Base-by-base conservation (phyloP, 164 flowering plant species). In the Taxillus chinensis region DNA sequence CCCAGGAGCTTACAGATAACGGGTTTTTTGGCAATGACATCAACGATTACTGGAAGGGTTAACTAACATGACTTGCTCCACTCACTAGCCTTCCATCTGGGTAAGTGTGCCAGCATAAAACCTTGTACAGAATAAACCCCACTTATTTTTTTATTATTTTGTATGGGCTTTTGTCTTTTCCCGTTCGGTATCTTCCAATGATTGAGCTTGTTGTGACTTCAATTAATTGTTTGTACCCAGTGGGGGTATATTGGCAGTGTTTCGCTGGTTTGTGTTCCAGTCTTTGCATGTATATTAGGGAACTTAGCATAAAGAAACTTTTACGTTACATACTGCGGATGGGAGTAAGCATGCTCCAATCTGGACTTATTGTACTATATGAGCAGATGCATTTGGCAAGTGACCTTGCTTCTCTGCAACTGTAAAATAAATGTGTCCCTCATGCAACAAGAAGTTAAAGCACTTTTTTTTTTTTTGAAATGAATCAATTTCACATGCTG, bases 31-130 rank as follows among this genome's bases (percentile, higher is more conserved):
- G 71, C 75, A 66, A 64, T 58, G 89, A 82, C 52, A 74, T 81
- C 50, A 89, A 80, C 4, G 86, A 83, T 74, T 76, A 64, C 10
- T 86, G 90, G 90, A 84, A 87, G 74, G 81, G 82, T 6, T 87
- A 75, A 84, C 68, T 68, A 67, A 69, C 66, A 16, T 45, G 45
- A 51, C 37, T 54, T 57, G 40, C 63, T 8, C 54, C 41, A 52
- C 49, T 63, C 48, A 48, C 64, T 63, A 27, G 65, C 55, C 41
- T 45, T 64, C 52, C 17, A 16, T 27, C 41, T 45, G 57, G 37
- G 17, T 27, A 15, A 65, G 42, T 58, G 37, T 16, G 60, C 52
- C 56, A 61, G 54, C 68, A 39, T 54, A 54, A 40, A 17, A 62
- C 46, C 58, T 41, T 81, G 86, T 82, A 79, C 78, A 79, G 72